A percentile compares a stretch with the other conserved stretches of the same genome.
Conservation (phyloP, 2,329 filamentous ascomycete species). For the Neobulgaria alba region DNA sequence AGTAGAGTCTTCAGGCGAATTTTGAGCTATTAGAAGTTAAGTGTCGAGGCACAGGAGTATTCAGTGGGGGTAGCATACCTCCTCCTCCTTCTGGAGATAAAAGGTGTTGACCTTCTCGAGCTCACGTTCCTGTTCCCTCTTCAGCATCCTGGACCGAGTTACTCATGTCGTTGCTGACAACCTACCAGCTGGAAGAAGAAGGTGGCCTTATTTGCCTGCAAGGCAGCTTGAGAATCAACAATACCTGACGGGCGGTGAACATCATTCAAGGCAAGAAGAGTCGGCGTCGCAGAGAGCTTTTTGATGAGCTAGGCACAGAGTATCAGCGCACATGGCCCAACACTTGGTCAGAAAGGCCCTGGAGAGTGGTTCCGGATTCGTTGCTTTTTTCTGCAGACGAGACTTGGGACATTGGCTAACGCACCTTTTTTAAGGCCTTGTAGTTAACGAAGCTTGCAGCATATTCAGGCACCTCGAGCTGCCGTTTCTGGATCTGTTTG, state of each 20-base stretch:
- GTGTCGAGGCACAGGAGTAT: not conserved
- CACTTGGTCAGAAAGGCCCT: slow-evolving; percentile 13
- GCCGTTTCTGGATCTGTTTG: slow-evolving; percentile 97
- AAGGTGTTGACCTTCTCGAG: slow-evolving; percentile 98
- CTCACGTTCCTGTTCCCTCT: slow-evolving; percentile 71
- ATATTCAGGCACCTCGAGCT: slow-evolving; percentile 99
- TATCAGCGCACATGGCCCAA: slow-evolving; percentile 20
- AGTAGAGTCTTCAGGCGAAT: slow-evolving; percentile 84
- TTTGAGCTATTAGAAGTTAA: slow-evolving; percentile 58
- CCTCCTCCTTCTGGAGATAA: slow-evolving; percentile 95
- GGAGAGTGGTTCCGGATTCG: slow-evolving; percentile 3
- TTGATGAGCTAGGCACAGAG: slow-evolving; percentile 73
- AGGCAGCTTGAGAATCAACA: slow-evolving; percentile 72
- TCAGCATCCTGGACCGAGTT: slow-evolving; percentile 31
- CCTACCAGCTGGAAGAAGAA: slow-evolving; percentile 96
- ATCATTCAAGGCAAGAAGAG: slow-evolving; percentile 69
- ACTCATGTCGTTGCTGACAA: slow-evolving; percentile 13
- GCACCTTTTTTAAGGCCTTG: slow-evolving; percentile 96
- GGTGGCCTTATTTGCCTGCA: slow-evolving; percentile 95
- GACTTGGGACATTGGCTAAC: slow-evolving; percentile 17
- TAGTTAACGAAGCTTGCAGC: slow-evolving; percentile 98
- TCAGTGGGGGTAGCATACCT: slow-evolving; percentile 49
- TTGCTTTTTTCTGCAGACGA: slow-evolving; percentile 12
- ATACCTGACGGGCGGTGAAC: slow-evolving; percentile 37
- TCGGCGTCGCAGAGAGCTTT: slow-evolving; percentile 86